A percentile compares a stretch with the other conserved stretches of the same genome.
Conservation (phyloP, 371 early-diverging fungal species). For the Caulochytrium protostelioides region DNA sequence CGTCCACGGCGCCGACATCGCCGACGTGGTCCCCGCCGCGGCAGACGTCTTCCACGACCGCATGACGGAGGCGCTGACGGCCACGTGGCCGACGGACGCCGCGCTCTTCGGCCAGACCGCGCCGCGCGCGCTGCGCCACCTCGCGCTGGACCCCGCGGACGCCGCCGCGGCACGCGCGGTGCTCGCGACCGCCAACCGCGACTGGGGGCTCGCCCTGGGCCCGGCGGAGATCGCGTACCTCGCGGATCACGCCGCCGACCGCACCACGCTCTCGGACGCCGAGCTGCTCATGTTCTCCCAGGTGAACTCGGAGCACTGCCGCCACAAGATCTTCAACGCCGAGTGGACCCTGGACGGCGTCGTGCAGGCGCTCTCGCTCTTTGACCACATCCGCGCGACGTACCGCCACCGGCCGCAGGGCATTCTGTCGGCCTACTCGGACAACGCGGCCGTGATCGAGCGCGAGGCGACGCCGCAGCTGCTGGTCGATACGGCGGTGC, state of each 20-base stretch:
- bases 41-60: slow-evolving; percentile 54
- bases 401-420: slow-evolving; percentile 52
- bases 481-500: slow-evolving; percentile 7
- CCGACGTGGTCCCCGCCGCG: slow-evolving; percentile 10
- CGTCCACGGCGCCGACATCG: slow-evolving; percentile 7
- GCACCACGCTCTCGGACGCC: slow-evolving; percentile 75
- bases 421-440: slow-evolving; percentile 83
- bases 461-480: slow-evolving; percentile 36
- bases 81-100: slow-evolving; percentile 25
- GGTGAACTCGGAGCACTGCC: slow-evolving; percentile 95
- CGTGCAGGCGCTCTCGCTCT: slow-evolving; percentile 53
- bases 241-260: slow-evolving; percentile 50
- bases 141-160: slow-evolving; percentile 2
- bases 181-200: slow-evolving; percentile 53
- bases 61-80: slow-evolving; percentile 67
- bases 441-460: slow-evolving; percentile 86
- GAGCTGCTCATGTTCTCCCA: slow-evolving; percentile 95
- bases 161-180: slow-evolving; percentile 22
- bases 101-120: too few relatives aligned
- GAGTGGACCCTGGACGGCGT: slow-evolving; percentile 83
- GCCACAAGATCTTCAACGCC: slow-evolving; percentile 93
- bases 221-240: slow-evolving; percentile 86
- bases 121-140: too few relatives aligned
- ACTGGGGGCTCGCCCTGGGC: slow-evolving; percentile 78
- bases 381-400: slow-evolving; percentile 84